A percentile compares a stretch with the other conserved stretches of the same genome.
These are phyloP conservation scores for Nemania sp. DNA, from an alignment of 2,329 filamentous ascomycete species.

Conservation along the genomic window DNA sequence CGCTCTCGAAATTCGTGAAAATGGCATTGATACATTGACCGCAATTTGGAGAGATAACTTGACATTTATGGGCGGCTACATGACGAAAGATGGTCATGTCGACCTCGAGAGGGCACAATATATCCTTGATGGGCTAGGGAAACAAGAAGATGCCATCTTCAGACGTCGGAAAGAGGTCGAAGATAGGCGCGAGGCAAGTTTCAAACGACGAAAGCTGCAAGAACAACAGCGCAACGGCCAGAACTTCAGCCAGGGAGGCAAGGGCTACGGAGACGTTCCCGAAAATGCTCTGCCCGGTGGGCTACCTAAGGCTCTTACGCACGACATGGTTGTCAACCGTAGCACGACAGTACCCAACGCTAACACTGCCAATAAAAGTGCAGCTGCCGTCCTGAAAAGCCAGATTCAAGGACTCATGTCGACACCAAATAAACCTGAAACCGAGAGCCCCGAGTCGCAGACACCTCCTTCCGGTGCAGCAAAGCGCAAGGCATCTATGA, in stretches of 20 bases:
- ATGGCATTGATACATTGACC: conserved; percentile 93
- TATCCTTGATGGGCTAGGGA: conserved; percentile 85
- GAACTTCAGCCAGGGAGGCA: conserved; percentile 37
- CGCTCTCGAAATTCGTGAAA: conserved; percentile 95
- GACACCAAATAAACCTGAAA: conserved; percentile 25
- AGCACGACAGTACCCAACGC: conserved; percentile 65
- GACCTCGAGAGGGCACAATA: conserved; percentile 84
- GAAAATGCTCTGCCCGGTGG: conserved; percentile 53
- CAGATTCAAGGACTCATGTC: conserved; percentile 59
- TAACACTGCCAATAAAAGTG: conserved; percentile 89
- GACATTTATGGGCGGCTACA: conserved; percentile 88
- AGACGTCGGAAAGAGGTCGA: conserved; percentile 83
- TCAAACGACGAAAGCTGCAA: conserved; percentile 77
- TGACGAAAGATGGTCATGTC: conserved; percentile 93
- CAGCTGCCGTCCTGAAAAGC: conserved; percentile 84
- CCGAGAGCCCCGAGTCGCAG: conserved; percentile 37
- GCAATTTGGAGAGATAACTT: conserved; percentile 97
- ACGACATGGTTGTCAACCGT: conserved; percentile 83
- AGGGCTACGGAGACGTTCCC: conserved; percentile 24
- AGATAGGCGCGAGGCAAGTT: conserved; percentile 77
- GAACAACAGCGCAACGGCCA: conserved; percentile 51
- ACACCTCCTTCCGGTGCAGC: conserved; percentile 57
- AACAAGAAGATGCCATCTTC: conserved; percentile 94
- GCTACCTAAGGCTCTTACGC: conserved; percentile 65
- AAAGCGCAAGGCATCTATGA: conserved; percentile 76